Evolutionary conservation across 1,139 yeast species (phyloP).

Genomic region (Yamadazyma blattariae): DNA sequence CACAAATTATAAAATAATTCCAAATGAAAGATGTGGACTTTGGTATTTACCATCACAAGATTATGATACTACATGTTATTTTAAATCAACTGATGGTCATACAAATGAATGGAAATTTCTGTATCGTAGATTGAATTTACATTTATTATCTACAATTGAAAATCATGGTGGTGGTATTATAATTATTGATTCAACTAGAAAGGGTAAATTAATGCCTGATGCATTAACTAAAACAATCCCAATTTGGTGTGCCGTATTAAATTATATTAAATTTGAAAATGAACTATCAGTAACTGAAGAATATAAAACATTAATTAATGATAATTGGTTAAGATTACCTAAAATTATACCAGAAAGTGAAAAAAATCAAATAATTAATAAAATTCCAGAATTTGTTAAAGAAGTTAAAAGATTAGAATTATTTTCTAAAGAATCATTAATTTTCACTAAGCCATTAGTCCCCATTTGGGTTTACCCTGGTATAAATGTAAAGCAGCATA

Average conservation of each 20-base stretch:
- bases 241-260: slow-evolving; percentile 85
- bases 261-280: slow-evolving; percentile 45
- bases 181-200: slow-evolving; percentile 80
- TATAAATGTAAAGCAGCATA: not conserved
- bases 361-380: slow-evolving; percentile 45
- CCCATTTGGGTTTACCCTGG: slow-evolving; percentile 77
- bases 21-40: slow-evolving; percentile 84
- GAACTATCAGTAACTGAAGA: slow-evolving; percentile 6
- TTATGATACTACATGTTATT: slow-evolving; percentile 55
- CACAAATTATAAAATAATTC: too few species aligned
- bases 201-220: slow-evolving; percentile 85
- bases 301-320: slow-evolving; percentile 5
- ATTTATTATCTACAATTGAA: slow-evolving; percentile 50
- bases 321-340: slow-evolving; percentile 38
- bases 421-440: slow-evolving; percentile 29
- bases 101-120: slow-evolving; percentile 78
- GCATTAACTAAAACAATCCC: slow-evolving; percentile 85
- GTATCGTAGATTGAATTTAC: slow-evolving; percentile 68
- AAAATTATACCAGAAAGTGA: slow-evolving; percentile 59
- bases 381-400: slow-evolving; percentile 49
- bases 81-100: slow-evolving; percentile 92
- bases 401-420: slow-evolving; percentile 41
- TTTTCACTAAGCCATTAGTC: slow-evolving; percentile 47
- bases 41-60: slow-evolving; percentile 67
- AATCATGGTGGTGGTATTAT: slow-evolving; percentile 44